Base-by-base conservation (phyloP, 2,329 filamentous ascomycete species). In the Zasmidium cellare region DNA sequence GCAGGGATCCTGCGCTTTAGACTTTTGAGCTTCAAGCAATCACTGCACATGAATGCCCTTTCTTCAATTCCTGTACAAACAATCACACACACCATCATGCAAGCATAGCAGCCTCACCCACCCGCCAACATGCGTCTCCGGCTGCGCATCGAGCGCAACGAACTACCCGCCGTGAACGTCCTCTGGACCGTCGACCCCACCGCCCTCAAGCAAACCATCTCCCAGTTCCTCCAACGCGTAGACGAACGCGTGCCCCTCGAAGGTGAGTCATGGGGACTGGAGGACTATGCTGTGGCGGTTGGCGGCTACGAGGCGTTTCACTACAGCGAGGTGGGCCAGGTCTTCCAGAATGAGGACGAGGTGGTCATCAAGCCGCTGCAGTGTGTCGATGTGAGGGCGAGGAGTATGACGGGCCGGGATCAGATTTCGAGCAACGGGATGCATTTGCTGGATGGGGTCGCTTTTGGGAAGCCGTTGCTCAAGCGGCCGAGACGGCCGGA, bases 201-300 rank as follows among this genome's bases (percentile, higher is more conserved):
- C 6, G 59, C 65, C 22, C 59, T 61, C 25, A 65, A 64, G 25
- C 58, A 66, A 53, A 96, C 91, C 1, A 81, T 96, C 59, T 83
- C 89, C 25, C 85, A 88, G 65, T 83, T 97, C 1, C 80, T 97
- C 38, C 85, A 89, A 62, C 84, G 91, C 60, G 80, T 97, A 65
- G 92, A 96, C 74, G 84, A 90, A 46, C 82, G 89, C 16, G 79
- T 97, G 1, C 92, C 92, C 0, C 84, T 97, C 0, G 92, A 96
- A 76, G 86, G 87, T 56, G 81, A 82, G 44, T 81, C 91, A 59
- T 96, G 91, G 91, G 91, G 91, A 0, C 76, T 96, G 2, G 92
- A 97, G 69, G 91, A 97, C 71, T 97, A 97, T 73, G 84, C 84
- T 9, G 90, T 96, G 25, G 90, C 96, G 74, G 81, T 96, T 2